A percentile compares a stretch with the other conserved stretches of the same genome.
phyloP scores from a whole-genome alignment of 805 yeast species.

The Osmozyma mogii region DNA sequence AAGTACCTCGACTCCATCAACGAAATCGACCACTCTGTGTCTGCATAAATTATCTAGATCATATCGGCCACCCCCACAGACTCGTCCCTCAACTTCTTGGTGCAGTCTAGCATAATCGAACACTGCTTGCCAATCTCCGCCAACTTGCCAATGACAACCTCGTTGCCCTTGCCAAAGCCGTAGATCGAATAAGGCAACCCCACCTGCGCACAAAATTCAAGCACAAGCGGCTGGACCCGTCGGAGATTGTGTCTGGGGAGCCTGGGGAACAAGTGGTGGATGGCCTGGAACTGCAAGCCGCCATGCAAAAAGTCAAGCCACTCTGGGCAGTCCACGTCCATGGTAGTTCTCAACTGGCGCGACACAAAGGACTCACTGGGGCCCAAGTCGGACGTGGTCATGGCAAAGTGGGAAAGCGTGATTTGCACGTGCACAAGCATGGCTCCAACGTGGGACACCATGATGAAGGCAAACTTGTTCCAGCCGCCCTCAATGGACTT shows the following conservation, averaged over 20 bases:
- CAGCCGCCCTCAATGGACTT: constrained; percentile 44
- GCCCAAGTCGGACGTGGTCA: constrained; percentile 86
- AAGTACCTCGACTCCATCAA: constrained; percentile 25
- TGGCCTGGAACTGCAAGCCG: constrained; percentile 85
- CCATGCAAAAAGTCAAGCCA: constrained; percentile 92
- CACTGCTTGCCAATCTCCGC: constrained; percentile 78
- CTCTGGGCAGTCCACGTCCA: constrained; percentile 91
- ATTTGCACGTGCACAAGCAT: constrained; percentile 94
- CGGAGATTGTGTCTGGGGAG: constrained; percentile 84
- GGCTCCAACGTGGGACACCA: constrained; percentile 72
- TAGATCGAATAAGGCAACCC: constrained; percentile 78
- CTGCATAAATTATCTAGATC: too few relatives aligned
- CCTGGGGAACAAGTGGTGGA: constrained; percentile 85
- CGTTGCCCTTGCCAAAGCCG: constrained; percentile 76
- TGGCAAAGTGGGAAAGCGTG: constrained; percentile 84
- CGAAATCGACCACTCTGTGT: constrained; percentile 19
- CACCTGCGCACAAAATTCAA: constrained; percentile 65
- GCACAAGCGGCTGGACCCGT: constrained; percentile 60
- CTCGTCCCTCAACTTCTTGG: constrained; percentile 53
- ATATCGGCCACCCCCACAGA: constrained; percentile 1
- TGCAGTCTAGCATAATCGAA: constrained; percentile 63
- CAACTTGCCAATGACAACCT: constrained; percentile 57
- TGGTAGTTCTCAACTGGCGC: constrained; percentile 80
- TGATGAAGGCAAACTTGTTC: constrained; percentile 49
- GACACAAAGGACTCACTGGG: constrained; percentile 70